phyloP scores from a whole-genome alignment of 2,329 filamentous ascomycete species.

The Plenodomus biglobosus region DNA sequence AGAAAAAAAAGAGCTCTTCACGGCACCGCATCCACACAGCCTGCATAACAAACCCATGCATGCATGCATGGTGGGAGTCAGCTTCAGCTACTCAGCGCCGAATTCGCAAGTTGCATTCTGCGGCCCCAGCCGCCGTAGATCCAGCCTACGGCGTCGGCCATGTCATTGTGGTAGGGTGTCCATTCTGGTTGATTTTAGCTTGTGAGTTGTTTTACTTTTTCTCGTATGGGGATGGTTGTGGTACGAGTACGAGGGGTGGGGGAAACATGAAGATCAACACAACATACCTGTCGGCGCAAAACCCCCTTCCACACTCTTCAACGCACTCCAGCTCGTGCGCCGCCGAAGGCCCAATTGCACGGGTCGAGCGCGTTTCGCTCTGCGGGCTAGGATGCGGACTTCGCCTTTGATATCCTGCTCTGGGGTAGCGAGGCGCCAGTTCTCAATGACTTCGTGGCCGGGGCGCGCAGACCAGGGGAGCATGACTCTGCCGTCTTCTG shows the following conservation, averaged over 20 bases:
- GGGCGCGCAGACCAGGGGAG: constrained; percentile 34
- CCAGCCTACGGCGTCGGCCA: constrained; percentile 41
- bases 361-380: constrained; percentile 27
- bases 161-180: constrained; percentile 39
- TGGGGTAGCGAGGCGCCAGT: constrained; percentile 28
- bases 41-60: constrained; percentile 6
- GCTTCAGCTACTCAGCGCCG: constrained; percentile 26
- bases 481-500: constrained; percentile 23
- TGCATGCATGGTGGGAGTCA: too few relatives aligned
- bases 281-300: constrained; percentile 33
- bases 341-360: constrained; percentile 33
- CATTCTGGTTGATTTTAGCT: too few relatives aligned
- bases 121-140: constrained; percentile 39
- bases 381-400: constrained; percentile 35
- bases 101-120: constrained; percentile 34
- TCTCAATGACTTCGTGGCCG: constrained; percentile 34
- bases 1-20: too few relatives aligned
- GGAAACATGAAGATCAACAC: not conserved
- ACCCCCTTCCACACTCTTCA: constrained; percentile 30
- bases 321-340: constrained; percentile 32
- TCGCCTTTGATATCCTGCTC: constrained; percentile 38
- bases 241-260: too few relatives aligned
- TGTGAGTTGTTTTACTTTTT: too few relatives aligned
- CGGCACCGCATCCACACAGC: constrained; percentile 8
- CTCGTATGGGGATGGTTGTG: too few relatives aligned